phyloP scores from a whole-genome alignment of 257 asterid species.

The Schizonepeta tenuifolia region DNA sequence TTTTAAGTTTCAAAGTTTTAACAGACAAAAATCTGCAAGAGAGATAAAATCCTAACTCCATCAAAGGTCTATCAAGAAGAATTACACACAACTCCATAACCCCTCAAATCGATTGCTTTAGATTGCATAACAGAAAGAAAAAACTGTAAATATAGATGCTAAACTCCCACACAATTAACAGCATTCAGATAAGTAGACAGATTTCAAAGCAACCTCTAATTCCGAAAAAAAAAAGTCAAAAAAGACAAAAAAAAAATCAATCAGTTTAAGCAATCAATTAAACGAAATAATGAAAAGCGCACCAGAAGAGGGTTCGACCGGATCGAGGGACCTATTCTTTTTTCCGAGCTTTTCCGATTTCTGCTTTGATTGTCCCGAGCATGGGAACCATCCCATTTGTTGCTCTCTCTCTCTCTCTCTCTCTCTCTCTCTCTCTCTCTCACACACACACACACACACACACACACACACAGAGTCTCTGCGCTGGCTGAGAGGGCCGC shows the following conservation, averaged over 20 bases:
- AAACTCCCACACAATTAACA: slow-evolving; percentile 19
- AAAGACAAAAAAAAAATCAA: background rate
- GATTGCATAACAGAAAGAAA: background rate
- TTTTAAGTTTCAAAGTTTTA: too few relatives aligned
- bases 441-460: slow-evolving; percentile 27
- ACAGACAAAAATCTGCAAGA: slow-evolving; percentile 8
- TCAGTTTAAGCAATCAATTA: background rate
- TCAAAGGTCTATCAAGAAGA: slow-evolving; percentile 13
- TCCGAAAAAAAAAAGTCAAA: background rate
- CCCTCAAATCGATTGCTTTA: slow-evolving; percentile 22
- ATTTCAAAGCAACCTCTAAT: slow-evolving; percentile 25
- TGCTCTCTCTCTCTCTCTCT: slow-evolving; percentile 22
- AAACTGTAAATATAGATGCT: background rate
- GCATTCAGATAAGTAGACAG: background rate
- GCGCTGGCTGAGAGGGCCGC: slow-evolving; percentile 3
- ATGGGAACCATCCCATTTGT: slow-evolving; percentile 77
- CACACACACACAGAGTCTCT: slow-evolving; percentile 8
- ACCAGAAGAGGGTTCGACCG: slow-evolving; percentile 50
- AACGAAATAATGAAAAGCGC: background rate
- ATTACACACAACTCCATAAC: background rate
- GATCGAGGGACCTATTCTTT: slow-evolving; percentile 49
- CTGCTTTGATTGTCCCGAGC: slow-evolving; percentile 65
- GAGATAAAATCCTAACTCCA: slow-evolving; percentile 19
- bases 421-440: slow-evolving; percentile 39
- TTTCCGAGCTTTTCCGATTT: slow-evolving; percentile 43